Evolutionary conservation across 805 yeast genomes (phyloP), one percentile per base, ranked within the genome.

Genomic region (Candida ortonii): DNA sequence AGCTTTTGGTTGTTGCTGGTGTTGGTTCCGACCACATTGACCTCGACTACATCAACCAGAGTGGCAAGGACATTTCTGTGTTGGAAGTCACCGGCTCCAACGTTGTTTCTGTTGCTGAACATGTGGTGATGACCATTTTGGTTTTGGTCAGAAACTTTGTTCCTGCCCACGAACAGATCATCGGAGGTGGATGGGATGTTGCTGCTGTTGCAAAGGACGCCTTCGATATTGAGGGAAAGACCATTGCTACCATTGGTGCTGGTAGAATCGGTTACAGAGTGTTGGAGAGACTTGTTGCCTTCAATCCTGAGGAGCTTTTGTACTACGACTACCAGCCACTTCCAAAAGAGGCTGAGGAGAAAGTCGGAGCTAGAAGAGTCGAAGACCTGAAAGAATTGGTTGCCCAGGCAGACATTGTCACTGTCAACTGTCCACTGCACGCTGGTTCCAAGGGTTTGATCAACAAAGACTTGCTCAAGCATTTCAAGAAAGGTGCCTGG

Each of bases 11-110:
- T 48, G 84, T 89, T 30, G 94, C 94, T 7, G 94, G 93, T 49
- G 88, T 84, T 40, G 94, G 94, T 9, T 79, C 87, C 14, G 93
- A 84, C 57, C 93, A 84, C 61, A 69, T 83, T 43, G 90, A 83
- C 53, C 68, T 84, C 50, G 71, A 71, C 47, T 83, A 83, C 49
- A 65, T 65, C 49, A 57, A 63, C 48, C 78, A 85, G 45, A 74
- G 78, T 47, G 78, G 73, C 45, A 65, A 66, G 40, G 71, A 75
- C 43, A 74, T 84, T 52, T 70, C 82, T 12, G 93, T 84, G 13
- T 66, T 78, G 31, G 93, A 84, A 62, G 93, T 84, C 35, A 84
- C 94, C 17, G 90, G 93, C 6, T 80, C 88, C 34, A 84, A 84
- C 56, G 88, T 83, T 30, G 73, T 71, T 15, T 79, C 88, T 11